Evolutionary conservation across 139 green algal species (phyloP).

Genomic region (Tetradesmus obliquus): DNA sequence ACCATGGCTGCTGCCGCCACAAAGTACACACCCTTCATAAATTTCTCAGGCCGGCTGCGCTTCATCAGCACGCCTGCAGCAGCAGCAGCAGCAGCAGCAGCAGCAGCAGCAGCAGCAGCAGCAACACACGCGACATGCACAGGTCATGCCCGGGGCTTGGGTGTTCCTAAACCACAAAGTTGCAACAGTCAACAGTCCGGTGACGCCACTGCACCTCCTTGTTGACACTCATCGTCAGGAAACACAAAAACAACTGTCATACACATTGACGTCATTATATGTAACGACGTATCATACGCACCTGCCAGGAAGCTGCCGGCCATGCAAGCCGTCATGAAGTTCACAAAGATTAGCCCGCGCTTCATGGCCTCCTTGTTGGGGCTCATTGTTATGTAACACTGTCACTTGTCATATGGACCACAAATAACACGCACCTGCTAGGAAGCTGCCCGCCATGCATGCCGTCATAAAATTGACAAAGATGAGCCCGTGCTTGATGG

Average conservation of each 20-base stretch:
- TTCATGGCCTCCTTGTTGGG: conserved; percentile 90
- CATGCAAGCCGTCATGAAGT: conserved; percentile 97
- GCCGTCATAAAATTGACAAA: conserved; percentile 97
- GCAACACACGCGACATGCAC: no score
- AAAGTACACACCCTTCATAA: conserved; percentile 67
- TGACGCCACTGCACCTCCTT: no score
- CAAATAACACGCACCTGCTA: conserved; percentile 51
- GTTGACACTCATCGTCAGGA: no score
- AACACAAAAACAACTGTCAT: no score
- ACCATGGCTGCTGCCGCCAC: conserved; percentile 33
- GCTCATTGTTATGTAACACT: conserved; percentile 56
- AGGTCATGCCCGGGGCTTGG: no score
- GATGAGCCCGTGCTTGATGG: conserved; percentile 96
- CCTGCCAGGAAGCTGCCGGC: conserved; percentile 60
- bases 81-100: background rate
- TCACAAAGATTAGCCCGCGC: conserved; percentile 96
- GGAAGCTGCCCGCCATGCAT: conserved; percentile 89
- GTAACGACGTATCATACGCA: background rate
- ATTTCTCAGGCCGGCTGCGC: conserved; percentile 62
- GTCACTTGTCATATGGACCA: background rate
- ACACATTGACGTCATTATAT: no score
- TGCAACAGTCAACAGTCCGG: no score
- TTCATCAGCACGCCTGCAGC: conserved; percentile 37
- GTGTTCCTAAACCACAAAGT: no score
- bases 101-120: background rate